A percentile compares a stretch with the other conserved stretches of the same genome.
phyloP scores from a whole-genome alignment of 169 alveolate genomes.

The Cystoisospora suis region DNA sequence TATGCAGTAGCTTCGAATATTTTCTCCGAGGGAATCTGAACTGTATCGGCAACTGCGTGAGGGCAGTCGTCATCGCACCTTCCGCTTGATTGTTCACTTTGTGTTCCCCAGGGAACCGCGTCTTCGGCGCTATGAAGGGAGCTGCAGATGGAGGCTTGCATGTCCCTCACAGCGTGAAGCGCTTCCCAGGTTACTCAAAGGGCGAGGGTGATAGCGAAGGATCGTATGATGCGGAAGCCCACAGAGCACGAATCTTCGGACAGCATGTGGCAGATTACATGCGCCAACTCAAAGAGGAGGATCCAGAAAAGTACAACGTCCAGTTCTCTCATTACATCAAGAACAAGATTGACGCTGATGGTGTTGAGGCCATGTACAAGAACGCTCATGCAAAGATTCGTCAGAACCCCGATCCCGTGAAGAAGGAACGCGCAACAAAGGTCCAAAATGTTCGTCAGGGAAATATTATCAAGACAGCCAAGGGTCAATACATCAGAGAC shows the following conservation, averaged over 20 bases:
- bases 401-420: conserved; percentile 91
- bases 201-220: conserved; percentile 85
- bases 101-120: conserved; percentile 93
- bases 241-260: conserved; percentile 98
- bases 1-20: too few species aligned
- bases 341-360: conserved; percentile 91
- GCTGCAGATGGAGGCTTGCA: conserved; percentile 99
- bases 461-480: conserved; percentile 83
- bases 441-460: conserved; percentile 81
- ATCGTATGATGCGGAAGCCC: conserved; percentile 96
- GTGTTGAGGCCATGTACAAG: conserved; percentile 95
- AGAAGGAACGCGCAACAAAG: conserved; percentile 80
- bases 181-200: conserved; percentile 97
- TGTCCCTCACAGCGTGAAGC: conserved; percentile 98
- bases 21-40: too few species aligned
- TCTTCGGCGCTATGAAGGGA: conserved; percentile 99
- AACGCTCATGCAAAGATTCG: conserved; percentile 97
- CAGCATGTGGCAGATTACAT: conserved; percentile 96
- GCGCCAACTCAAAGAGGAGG: conserved; percentile 93
- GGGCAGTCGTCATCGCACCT: too few species aligned
- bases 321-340: conserved; percentile 96
- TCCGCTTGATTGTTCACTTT: too few species aligned
- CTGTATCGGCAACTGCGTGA: too few species aligned
- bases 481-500: conserved; percentile 91
- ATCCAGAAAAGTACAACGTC: conserved; percentile 93